Evolutionary conservation across 257 asterid species (phyloP).

Genomic region (Lithospermum erythrorhizon): DNA sequence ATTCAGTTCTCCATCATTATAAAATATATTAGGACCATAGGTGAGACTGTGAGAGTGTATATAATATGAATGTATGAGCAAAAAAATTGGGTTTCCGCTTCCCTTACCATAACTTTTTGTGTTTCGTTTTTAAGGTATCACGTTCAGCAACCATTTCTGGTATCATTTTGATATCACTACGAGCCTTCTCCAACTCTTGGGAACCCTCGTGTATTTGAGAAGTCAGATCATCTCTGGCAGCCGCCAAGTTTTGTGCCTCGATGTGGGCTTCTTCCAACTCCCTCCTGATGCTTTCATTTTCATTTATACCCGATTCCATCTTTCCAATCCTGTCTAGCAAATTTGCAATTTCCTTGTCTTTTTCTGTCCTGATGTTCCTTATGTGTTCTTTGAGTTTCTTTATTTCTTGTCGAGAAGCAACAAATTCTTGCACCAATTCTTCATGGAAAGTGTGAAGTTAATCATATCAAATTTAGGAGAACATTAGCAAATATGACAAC

Average conservation of each 20-base stretch:
- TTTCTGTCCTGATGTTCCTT: conserved; percentile 50
- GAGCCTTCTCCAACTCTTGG: conserved; percentile 42
- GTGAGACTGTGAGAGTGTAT: too few relatives aligned
- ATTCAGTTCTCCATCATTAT: too few relatives aligned
- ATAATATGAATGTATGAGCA: background rate
- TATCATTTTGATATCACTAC: conserved; percentile 35
- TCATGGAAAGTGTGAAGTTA: too few relatives aligned
- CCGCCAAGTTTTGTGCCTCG: conserved; percentile 49
- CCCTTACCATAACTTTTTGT: conserved; percentile 64
- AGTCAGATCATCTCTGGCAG: conserved; percentile 41
- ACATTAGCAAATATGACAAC: too few relatives aligned
- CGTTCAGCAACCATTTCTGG: conserved; percentile 54
- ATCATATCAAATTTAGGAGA: too few relatives aligned
- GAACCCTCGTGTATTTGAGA: conserved; percentile 41
- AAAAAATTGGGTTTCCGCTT: conserved; percentile 16
- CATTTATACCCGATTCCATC: conserved; percentile 47
- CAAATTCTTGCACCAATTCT: conserved; percentile 53
- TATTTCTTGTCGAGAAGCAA: conserved; percentile 41
- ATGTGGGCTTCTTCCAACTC: conserved; percentile 42
- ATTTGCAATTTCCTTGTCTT: conserved; percentile 61
- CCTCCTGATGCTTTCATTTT: conserved; percentile 32
- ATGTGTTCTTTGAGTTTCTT: conserved; percentile 52
- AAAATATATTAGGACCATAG: too few relatives aligned
- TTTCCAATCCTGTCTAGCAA: conserved; percentile 59
- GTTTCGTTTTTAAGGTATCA: conserved; percentile 52